These are phyloP conservation scores for Cryphonectria nitschkei DNA, from an alignment of 2,329 filamentous ascomycete genomes.

Conservation along the genomic window DNA sequence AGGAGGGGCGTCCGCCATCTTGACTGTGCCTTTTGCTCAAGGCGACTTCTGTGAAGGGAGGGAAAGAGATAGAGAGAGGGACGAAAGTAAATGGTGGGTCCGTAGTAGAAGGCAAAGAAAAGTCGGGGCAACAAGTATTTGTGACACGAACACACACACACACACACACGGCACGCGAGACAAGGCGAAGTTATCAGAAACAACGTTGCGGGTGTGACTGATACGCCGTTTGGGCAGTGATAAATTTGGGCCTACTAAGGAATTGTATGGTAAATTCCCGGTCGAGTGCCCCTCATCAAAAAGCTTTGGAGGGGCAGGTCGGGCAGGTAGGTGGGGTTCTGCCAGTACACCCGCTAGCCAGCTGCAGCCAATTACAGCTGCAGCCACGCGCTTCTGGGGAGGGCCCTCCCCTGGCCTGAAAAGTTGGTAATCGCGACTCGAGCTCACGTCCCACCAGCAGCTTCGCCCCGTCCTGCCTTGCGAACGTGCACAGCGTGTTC, in stretches of 20 bases:
- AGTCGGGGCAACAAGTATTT: neutral
- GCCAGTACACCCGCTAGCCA: neutral
- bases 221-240: conserved; percentile 1
- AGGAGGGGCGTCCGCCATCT: conserved; percentile 34
- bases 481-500: conserved; percentile 13
- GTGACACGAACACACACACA: conserved; percentile 9
- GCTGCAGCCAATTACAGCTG: conserved; percentile 14
- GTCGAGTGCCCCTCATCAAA: conserved; percentile 11
- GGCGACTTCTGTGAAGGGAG: neutral
- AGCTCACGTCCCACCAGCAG: conserved; percentile 13
- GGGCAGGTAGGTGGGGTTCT: conserved; percentile 16
- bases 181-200: conserved; percentile 7
- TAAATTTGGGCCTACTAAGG: conserved; percentile 13
- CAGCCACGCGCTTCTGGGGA: conserved; percentile 7
- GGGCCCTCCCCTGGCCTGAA: conserved; percentile 17
- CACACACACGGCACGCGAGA: conserved; percentile 9
- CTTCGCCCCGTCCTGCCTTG: neutral
- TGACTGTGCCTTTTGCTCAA: conserved; percentile 25
- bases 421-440: conserved; percentile 17
- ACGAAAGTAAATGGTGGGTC: neutral
- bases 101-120: neutral
- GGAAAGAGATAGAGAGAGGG: neutral
- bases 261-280: conserved; percentile 3
- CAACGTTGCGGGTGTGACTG: neutral
- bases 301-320: conserved; percentile 11